phyloP scores from a whole-genome alignment of 805 yeast species.

The Candida ipomoeae region DNA sequence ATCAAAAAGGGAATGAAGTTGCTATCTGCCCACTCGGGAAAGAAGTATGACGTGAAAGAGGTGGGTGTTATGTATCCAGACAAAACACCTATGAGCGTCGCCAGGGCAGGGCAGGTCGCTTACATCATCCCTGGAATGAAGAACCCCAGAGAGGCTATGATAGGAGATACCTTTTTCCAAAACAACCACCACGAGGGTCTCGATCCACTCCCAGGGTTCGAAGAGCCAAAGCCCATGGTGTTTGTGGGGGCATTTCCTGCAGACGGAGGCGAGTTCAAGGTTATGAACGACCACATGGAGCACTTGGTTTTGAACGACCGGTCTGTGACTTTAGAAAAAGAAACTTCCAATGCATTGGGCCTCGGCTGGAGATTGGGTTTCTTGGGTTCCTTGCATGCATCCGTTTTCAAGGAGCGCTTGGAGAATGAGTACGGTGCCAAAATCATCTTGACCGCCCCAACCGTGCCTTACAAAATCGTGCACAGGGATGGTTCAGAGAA shows the following conservation, averaged over 20 bases:
- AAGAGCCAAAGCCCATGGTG: slow-evolving; percentile 97
- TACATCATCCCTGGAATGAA: slow-evolving; percentile 95
- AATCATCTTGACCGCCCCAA: slow-evolving; percentile 88
- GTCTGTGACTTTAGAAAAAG: slow-evolving; percentile 83
- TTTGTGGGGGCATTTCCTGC: slow-evolving; percentile 98
- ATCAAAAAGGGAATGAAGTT: slow-evolving; percentile 72
- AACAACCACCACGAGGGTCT: slow-evolving; percentile 51
- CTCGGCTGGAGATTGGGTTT: slow-evolving; percentile 98
- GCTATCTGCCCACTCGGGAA: slow-evolving; percentile 69
- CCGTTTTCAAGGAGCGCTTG: slow-evolving; percentile 86
- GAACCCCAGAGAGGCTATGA: slow-evolving; percentile 75
- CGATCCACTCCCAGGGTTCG: slow-evolving; percentile 88
- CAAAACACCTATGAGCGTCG: slow-evolving; percentile 54
- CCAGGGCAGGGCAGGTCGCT: slow-evolving; percentile 91
- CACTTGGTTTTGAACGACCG: slow-evolving; percentile 88
- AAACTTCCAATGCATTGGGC: slow-evolving; percentile 90
- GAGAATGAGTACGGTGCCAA: slow-evolving; percentile 94
- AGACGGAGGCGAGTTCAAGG: slow-evolving; percentile 85
- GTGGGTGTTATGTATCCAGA: slow-evolving; percentile 97
- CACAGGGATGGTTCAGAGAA: slow-evolving; percentile 60
- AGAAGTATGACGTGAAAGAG: slow-evolving; percentile 82
- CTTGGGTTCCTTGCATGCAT: slow-evolving; percentile 90
- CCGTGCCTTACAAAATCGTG: slow-evolving; percentile 86
- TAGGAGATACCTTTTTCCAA: slow-evolving; percentile 85
- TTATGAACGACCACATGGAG: slow-evolving; percentile 83